Percentiles rank a stretch among this genome's conserved stretches.
phyloP scores from a whole-genome alignment of 371 early-diverging fungal genomes.

The Syncephalastrum sp. region DNA sequence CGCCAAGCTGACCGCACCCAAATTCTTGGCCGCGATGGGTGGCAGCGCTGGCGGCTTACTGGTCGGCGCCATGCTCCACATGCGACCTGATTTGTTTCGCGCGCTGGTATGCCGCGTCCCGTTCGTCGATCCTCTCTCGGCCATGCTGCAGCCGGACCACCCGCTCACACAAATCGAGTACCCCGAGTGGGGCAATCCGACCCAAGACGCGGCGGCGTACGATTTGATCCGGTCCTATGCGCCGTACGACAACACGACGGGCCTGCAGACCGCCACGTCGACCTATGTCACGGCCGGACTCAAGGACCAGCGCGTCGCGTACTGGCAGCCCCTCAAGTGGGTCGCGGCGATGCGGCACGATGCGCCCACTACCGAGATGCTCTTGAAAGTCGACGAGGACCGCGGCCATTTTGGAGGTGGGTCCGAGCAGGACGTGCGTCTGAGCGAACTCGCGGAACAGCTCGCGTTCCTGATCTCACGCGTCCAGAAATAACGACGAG shows the following conservation, averaged over 20 bases:
- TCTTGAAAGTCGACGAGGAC: conserved; percentile 44
- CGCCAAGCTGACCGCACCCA: conserved; percentile 48
- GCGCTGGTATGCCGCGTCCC: conserved; percentile 82
- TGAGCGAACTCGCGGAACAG: conserved; percentile 50
- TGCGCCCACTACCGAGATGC: conserved; percentile 30
- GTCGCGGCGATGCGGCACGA: conserved; percentile 52
- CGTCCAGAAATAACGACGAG: conserved; percentile 21
- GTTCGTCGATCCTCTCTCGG: conserved; percentile 81
- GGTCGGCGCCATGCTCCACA: conserved; percentile 68
- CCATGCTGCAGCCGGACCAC: conserved; percentile 74
- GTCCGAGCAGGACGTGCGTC: conserved; percentile 42
- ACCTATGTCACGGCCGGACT: conserved; percentile 76
- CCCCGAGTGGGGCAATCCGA: conserved; percentile 88
- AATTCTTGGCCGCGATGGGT: conserved; percentile 63
- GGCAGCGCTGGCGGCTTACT: conserved; percentile 81
- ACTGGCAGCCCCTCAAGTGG: conserved; percentile 77
- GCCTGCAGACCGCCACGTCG: conserved; percentile 41
- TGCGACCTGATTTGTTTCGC: conserved; percentile 73
- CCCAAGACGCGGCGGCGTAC: conserved; percentile 48
- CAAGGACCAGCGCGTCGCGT: conserved; percentile 76
- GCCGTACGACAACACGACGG: conserved; percentile 53
- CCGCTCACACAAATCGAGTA: conserved; percentile 80
- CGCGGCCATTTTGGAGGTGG: conserved; percentile 56
- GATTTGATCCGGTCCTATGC: conserved; percentile 65
- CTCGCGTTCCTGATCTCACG: conserved; percentile 50